Evolutionary conservation across 2,329 filamentous ascomycete genomes (phyloP).

Genomic region (Fusarium paranaense): DNA sequence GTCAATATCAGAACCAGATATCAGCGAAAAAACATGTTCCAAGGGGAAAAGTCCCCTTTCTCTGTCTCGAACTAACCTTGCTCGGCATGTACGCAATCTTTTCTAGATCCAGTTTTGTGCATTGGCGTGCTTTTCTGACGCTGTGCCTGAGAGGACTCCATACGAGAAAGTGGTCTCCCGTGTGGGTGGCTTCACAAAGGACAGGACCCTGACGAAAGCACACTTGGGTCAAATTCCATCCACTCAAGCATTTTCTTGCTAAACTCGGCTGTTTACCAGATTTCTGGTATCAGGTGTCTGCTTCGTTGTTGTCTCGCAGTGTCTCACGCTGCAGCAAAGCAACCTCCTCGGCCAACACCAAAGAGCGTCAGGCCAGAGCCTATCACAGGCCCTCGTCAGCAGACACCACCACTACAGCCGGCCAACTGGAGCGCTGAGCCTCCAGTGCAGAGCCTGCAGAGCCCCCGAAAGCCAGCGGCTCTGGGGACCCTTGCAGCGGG

Average conservation of each 20-base stretch:
- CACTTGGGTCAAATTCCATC: neutral
- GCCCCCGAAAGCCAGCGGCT: neutral
- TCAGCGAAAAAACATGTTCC: neutral
- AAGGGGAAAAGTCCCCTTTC: neutral
- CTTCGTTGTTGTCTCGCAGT: constrained; percentile 1
- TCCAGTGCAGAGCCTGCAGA: neutral
- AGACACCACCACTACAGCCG: constrained; percentile 14
- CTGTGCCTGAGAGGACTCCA: neutral
- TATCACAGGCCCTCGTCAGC: constrained; percentile 41
- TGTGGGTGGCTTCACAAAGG: neutral
- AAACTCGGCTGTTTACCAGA: neutral
- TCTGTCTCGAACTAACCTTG: constrained; percentile 5
- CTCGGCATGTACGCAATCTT: constrained; percentile 21
- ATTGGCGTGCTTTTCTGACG: constrained; percentile 1
- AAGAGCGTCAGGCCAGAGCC: neutral
- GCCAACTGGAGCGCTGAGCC: constrained; percentile 20
- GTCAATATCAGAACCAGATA: constrained; percentile 11
- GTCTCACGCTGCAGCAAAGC: constrained; percentile 19
- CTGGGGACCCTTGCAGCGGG: constrained; percentile 26
- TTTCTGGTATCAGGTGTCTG: constrained; percentile 21
- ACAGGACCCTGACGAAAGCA: neutral
- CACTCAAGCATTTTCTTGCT: neutral
- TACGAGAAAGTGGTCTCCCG: neutral
- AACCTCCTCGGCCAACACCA: neutral
- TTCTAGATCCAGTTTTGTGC: constrained; percentile 8